Evolutionary conservation across 371 early-diverging fungal genomes (phyloP).

Genomic region (Synchytrium microbalum): DNA sequence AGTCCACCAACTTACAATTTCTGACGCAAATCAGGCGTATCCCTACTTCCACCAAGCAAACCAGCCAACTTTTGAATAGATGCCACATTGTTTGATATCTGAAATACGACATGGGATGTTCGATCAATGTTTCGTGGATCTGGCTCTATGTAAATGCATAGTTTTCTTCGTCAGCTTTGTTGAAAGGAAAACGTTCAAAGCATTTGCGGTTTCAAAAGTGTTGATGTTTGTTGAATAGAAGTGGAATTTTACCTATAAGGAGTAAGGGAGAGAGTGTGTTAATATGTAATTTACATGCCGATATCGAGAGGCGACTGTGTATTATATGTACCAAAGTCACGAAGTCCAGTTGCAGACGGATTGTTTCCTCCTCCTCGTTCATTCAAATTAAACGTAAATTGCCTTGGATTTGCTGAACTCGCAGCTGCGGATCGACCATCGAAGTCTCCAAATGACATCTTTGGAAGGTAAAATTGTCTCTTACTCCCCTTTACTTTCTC

Average conservation of each 20-base stretch:
- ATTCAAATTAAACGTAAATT: background rate
- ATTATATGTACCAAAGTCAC: background rate
- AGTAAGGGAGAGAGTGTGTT: too few relatives aligned
- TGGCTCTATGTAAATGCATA: background rate
- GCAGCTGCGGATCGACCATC: background rate
- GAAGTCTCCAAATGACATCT: background rate
- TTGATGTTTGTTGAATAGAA: background rate
- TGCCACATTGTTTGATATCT: constrained; percentile 56
- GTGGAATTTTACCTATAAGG: background rate
- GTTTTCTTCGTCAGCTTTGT: background rate
- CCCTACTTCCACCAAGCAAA: constrained; percentile 69
- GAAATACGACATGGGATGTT: constrained; percentile 30
- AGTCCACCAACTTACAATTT: constrained; percentile 51
- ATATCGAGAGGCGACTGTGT: background rate
- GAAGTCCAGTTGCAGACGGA: background rate
- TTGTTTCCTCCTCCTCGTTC: background rate
- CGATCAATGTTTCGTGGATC: background rate
- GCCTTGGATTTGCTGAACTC: background rate
- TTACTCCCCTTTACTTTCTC: too few relatives aligned
- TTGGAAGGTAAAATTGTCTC: too few relatives aligned
- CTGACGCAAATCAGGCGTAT: constrained; percentile 64
- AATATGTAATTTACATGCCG: background rate
- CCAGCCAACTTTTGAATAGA: constrained; percentile 70
- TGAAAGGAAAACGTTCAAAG: too few relatives aligned
- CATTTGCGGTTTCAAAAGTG: background rate